Conservation (phyloP, 2,329 filamentous ascomycete species). For the Penicillium sp. region DNA sequence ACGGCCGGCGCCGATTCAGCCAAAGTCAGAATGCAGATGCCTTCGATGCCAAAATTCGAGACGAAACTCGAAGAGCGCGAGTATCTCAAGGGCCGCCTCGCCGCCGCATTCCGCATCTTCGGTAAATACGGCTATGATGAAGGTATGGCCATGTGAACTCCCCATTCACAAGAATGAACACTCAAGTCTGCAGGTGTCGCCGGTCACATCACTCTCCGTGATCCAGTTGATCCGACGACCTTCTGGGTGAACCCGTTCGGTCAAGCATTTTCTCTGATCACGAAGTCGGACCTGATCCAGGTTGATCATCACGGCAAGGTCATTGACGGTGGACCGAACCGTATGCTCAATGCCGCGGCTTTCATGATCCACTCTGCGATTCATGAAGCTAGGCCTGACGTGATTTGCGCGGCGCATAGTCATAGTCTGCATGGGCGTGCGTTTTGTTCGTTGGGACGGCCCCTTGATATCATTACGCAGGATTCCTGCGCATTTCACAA, state of each 20-base stretch:
- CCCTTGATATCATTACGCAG: slow-evolving; percentile 47
- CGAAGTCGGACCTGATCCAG: slow-evolving; percentile 64
- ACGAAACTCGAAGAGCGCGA: slow-evolving; percentile 50
- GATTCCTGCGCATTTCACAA: slow-evolving; percentile 48
- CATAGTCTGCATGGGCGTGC: slow-evolving; percentile 54
- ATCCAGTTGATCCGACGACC: slow-evolving; percentile 58
- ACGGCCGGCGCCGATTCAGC: slow-evolving; percentile 24
- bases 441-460: slow-evolving; percentile 43
- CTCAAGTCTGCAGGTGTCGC: slow-evolving; percentile 50
- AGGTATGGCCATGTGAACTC: slow-evolving; percentile 15
- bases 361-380: slow-evolving; percentile 56
- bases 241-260: slow-evolving; percentile 70
- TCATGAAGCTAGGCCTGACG: slow-evolving; percentile 56
- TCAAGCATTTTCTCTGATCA: slow-evolving; percentile 61
- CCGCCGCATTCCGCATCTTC: slow-evolving; percentile 58
- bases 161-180: background rate
- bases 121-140: slow-evolving; percentile 59
- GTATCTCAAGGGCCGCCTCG: slow-evolving; percentile 56
- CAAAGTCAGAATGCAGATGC: slow-evolving; percentile 35
- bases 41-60: slow-evolving; percentile 38
- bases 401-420: slow-evolving; percentile 55
- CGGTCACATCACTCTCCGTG: slow-evolving; percentile 62
- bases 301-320: slow-evolving; percentile 62
- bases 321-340: slow-evolving; percentile 58
- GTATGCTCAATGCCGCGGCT: slow-evolving; percentile 48